Conservation (phyloP, 352 stramenopile species). For the Globisporangium radiosum region DNA sequence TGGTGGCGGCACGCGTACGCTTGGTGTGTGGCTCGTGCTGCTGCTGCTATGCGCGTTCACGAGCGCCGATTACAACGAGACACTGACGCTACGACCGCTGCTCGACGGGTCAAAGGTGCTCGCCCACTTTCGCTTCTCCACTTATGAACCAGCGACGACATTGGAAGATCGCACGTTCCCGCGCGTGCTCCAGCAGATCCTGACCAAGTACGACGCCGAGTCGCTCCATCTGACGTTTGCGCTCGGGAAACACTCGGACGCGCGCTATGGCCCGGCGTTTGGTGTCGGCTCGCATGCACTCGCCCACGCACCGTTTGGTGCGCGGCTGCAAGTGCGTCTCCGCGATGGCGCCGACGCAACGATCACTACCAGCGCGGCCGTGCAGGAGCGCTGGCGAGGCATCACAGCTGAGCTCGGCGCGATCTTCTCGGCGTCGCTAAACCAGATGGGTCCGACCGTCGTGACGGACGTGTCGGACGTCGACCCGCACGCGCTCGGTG, state of each 20-base stretch:
- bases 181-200: conserved; percentile 57
- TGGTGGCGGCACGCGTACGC: no score
- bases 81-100: conserved; percentile 43
- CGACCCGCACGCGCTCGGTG: conserved; percentile 15
- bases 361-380: conserved; percentile 9
- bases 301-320: conserved; percentile 49
- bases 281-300: conserved; percentile 8
- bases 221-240: conserved; percentile 65
- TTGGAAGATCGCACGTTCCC: conserved; percentile 23
- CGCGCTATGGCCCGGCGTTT: conserved; percentile 30
- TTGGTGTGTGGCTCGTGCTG: not conserved
- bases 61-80: conserved; percentile 36
- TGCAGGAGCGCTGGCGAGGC: conserved; percentile 46
- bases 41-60: conserved; percentile 6
- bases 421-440: conserved; percentile 80
- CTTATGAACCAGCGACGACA: conserved; percentile 14
- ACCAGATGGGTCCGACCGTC: conserved; percentile 62
- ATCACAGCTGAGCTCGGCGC: conserved; percentile 71
- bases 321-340: conserved; percentile 53
- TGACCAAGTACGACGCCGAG: conserved; percentile 62
- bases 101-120: conserved; percentile 39
- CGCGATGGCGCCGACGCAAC: conserved; percentile 3
- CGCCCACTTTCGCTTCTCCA: conserved; percentile 48
- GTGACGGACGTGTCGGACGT: conserved; percentile 19
- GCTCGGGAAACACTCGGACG: conserved; percentile 49